These are phyloP conservation scores for Staphylotrichum tortipilum DNA, from an alignment of 495 filamentous ascomycete genomes.

Conservation along the genomic window DNA sequence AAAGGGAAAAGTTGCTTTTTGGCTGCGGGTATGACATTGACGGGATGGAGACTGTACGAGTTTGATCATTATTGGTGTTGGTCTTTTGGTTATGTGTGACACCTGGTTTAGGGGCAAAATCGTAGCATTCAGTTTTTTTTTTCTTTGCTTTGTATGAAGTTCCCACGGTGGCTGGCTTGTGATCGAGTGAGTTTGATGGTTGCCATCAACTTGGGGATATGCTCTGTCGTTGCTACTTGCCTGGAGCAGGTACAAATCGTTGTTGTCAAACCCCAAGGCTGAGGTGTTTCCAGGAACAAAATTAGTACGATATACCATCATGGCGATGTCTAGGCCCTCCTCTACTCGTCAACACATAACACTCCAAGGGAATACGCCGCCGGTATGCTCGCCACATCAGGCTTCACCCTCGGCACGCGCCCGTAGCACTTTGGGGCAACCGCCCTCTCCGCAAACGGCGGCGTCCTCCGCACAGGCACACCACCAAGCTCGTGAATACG, in stretches of 20 bases:
- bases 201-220: no score
- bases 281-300: no score
- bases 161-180: no score
- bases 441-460: constrained; percentile 28
- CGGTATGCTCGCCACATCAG: constrained; percentile 32
- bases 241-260: no score
- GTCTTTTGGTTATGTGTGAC: not conserved
- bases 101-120: constrained; percentile 1
- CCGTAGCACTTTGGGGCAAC: constrained; percentile 28
- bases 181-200: no score
- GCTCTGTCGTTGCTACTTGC: no score
- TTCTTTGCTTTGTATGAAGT: not conserved
- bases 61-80: not conserved
- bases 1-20: not conserved
- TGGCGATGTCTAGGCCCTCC: no score
- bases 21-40: no score
- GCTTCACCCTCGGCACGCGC: constrained; percentile 35
- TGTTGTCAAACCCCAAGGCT: no score
- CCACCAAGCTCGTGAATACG: constrained; percentile 37
- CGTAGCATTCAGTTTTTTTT: not conserved
- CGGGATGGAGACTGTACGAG: not conserved
- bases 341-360: no score
- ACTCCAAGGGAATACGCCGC: constrained; percentile 39
- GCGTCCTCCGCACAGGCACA: constrained; percentile 37
- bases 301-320: no score